A percentile compares a stretch with the other conserved stretches of the same genome.
phyloP scores from a whole-genome alignment of 177 flowering plant genomes.

The Telopea speciosissima region DNA sequence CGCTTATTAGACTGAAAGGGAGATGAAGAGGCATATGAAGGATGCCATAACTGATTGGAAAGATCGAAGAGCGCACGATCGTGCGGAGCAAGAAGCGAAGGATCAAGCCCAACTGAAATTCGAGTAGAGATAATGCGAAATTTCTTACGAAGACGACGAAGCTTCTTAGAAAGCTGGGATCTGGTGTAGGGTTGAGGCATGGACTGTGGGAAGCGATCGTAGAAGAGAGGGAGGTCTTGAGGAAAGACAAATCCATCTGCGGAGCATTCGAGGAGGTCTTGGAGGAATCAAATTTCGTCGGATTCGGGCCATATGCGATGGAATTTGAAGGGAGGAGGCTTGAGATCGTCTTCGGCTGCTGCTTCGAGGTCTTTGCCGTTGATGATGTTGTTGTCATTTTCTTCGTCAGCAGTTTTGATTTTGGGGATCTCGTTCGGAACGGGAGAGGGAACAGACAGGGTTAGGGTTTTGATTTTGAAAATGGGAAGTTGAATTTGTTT shows the following conservation, averaged over 20 bases:
- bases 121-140: slow-evolving; percentile 43
- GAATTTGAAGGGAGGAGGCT: slow-evolving; percentile 49
- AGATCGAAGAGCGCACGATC: slow-evolving; percentile 45
- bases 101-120: slow-evolving; percentile 38
- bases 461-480: no score
- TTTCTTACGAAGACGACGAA: slow-evolving; percentile 53
- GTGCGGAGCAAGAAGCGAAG: slow-evolving; percentile 35
- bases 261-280: slow-evolving; percentile 41
- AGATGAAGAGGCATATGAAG: slow-evolving; percentile 27
- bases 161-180: slow-evolving; percentile 68
- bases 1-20: slow-evolving; percentile 24
- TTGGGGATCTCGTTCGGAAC: slow-evolving; percentile 9
- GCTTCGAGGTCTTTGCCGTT: background rate
- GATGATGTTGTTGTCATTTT: background rate
- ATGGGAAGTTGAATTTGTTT: no score
- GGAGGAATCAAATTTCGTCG: slow-evolving; percentile 59
- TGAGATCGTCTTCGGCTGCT: slow-evolving; percentile 15
- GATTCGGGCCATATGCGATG: slow-evolving; percentile 67
- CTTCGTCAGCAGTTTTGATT: slow-evolving; percentile 3
- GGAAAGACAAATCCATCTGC: slow-evolving; percentile 39
- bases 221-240: slow-evolving; percentile 44
- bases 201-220: slow-evolving; percentile 36
- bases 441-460: background rate
- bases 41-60: slow-evolving; percentile 48
- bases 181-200: slow-evolving; percentile 51